Evolutionary conservation across 139 green algal species (phyloP), one percentile per base, ranked within the genome.

Genomic region (Tetraselmis chui): DNA sequence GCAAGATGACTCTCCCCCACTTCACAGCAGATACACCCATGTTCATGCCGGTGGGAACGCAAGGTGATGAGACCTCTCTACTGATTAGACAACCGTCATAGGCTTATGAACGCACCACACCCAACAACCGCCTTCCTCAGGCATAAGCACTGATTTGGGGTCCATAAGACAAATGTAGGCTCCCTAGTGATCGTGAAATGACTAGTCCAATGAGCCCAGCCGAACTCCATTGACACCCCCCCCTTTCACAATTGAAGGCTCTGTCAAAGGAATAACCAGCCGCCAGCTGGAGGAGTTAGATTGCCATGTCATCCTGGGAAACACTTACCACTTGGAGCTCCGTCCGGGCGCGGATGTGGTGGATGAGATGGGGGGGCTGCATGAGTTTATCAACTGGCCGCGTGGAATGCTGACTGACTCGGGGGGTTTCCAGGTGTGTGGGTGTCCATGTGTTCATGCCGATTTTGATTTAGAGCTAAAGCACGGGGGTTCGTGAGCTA

Each of bases 1-100:
- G 90, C 0, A 82, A 76, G 24, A 93, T 99, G 91, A 94, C 86
- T 29, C 90, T 99, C 58, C 94, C 94, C 0, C 96, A 98, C 78
- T 93, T 88, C 83, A 90, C 83, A 5, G 95, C 90, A 31, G 86
- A 95, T 76, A 98, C 95, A 23, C 96, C 96, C 23, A 98, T 99
- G 95, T 99, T 99, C 89, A 99, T 99, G 96, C 96, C 96, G 1
- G 96, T 99, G 0, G 96, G 96, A 45, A 99, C 96, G 2, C 94
- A 98, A 89, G 96, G 95, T 94, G 59, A n/a, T n/a, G n/a, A n/a
- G n/a, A n/a, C n/a, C n/a, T n/a, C n/a, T n/a, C n/a, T n/a, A n/a
- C n/a, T n/a, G n/a, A n/a, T n/a, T n/a, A n/a, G n/a, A n/a, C n/a
- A n/a, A n/a, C n/a, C n/a, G n/a, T n/a, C n/a, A n/a, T n/a, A n/a